Conservation (phyloP, 2,329 filamentous ascomycete genomes). For the Arthrobotrys musiformis region DNA sequence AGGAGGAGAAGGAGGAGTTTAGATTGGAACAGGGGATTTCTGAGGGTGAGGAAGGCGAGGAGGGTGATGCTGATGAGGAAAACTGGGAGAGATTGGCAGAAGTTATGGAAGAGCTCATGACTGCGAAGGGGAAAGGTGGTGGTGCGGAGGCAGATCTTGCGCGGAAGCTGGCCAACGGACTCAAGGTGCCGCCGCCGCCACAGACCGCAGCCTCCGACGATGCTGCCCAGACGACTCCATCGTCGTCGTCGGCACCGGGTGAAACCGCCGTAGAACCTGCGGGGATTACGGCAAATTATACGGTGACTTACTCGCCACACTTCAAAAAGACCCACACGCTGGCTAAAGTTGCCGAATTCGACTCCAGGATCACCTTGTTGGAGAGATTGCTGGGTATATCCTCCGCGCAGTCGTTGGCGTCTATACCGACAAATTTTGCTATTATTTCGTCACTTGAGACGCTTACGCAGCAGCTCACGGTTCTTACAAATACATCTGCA, state of each 20-base stretch:
- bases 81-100: conserved; percentile 76
- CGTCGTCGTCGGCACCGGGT: conserved; percentile 57
- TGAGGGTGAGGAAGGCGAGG: conserved; percentile 63
- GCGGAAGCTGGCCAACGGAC: conserved; percentile 57
- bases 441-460: conserved; percentile 83
- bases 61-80: conserved; percentile 65
- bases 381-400: conserved; percentile 85
- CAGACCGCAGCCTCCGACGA: conserved; percentile 33
- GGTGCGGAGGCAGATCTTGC: conserved; percentile 59
- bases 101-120: conserved; percentile 69
- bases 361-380: conserved; percentile 79
- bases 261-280: conserved; percentile 55
- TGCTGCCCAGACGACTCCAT: conserved; percentile 54
- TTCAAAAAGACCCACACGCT: conserved; percentile 78
- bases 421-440: conserved; percentile 68
- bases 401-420: conserved; percentile 65
- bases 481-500: conserved; percentile 77
- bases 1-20: conserved; percentile 67
- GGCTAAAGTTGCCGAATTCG: conserved; percentile 86
- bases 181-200: conserved; percentile 49
- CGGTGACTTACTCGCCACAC: conserved; percentile 72
- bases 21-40: conserved; percentile 62
- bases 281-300: conserved; percentile 67
- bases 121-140: conserved; percentile 56
- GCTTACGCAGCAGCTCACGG: conserved; percentile 81